phyloP scores from a whole-genome alignment of 2,329 filamentous ascomycete genomes.

The Cladosporium sp. region DNA sequence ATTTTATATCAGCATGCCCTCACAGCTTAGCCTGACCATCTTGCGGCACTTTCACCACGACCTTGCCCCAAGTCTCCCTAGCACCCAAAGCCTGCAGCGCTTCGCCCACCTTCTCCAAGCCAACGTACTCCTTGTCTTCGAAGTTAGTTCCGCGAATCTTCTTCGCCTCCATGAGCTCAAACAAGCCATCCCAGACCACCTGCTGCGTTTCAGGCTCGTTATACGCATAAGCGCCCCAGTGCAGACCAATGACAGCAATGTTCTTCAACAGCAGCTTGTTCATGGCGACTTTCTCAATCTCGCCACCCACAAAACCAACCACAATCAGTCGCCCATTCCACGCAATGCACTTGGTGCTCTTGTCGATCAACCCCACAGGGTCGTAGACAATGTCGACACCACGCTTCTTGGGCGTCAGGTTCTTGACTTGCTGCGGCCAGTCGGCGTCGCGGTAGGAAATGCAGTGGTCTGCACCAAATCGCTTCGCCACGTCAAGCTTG shows the following conservation, averaged over 20 bases:
- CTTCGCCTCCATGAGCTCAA: slow-evolving; percentile 68
- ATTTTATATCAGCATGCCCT: not conserved
- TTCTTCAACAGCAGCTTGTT: slow-evolving; percentile 94
- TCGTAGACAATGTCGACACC: slow-evolving; percentile 94
- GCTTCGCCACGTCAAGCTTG: slow-evolving; percentile 73
- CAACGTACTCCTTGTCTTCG: slow-evolving; percentile 74
- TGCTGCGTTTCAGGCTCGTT: slow-evolving; percentile 67
- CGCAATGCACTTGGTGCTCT: slow-evolving; percentile 82
- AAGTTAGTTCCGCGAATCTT: slow-evolving; percentile 81
- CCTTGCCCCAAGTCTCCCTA: slow-evolving; percentile 91
- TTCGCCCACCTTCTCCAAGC: slow-evolving; percentile 70
- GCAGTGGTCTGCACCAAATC: slow-evolving; percentile 79
- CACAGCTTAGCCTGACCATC: slow-evolving; percentile 20
- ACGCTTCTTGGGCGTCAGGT: slow-evolving; percentile 64
- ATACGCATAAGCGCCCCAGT: slow-evolving; percentile 81
- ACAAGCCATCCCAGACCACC: slow-evolving; percentile 77
- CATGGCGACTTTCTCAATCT: slow-evolving; percentile 86
- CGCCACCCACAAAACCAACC: slow-evolving; percentile 80
- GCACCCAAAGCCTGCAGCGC: slow-evolving; percentile 73
- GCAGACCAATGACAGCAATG: slow-evolving; percentile 79
- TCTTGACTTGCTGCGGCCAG: slow-evolving; percentile 66
- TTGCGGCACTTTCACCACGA: slow-evolving; percentile 80
- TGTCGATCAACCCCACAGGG: slow-evolving; percentile 83
- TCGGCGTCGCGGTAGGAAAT: slow-evolving; percentile 67
- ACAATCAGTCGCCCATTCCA: slow-evolving; percentile 89